Conservation (phyloP, 2,329 filamentous ascomycete genomes). For the Colletotrichum incanum region DNA sequence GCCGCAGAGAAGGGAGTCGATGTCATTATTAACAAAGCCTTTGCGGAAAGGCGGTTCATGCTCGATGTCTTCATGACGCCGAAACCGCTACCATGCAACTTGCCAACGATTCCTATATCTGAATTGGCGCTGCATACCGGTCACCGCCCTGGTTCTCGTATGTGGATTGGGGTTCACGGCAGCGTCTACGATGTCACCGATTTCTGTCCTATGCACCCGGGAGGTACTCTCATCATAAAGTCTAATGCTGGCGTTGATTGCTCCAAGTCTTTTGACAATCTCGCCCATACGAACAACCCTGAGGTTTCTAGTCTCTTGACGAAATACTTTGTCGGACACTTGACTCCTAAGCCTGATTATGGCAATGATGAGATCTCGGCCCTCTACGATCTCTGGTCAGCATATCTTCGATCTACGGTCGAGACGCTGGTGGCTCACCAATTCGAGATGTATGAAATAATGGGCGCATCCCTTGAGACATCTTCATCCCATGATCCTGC, state of each 20-base stretch:
- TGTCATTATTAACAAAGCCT: slow-evolving; percentile 65
- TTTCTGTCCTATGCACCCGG: slow-evolving; percentile 68
- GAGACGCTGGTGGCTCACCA: slow-evolving; percentile 68
- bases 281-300: slow-evolving; percentile 69
- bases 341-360: slow-evolving; percentile 67
- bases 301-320: slow-evolving; percentile 68
- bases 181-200: slow-evolving; percentile 69
- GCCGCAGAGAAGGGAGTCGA: slow-evolving; percentile 68
- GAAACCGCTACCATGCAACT: slow-evolving; percentile 65
- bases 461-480: slow-evolving; percentile 53
- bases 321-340: slow-evolving; percentile 68
- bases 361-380: slow-evolving; percentile 58
- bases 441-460: slow-evolving; percentile 68
- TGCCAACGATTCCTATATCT: slow-evolving; percentile 65
- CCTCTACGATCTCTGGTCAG: slow-evolving; percentile 66
- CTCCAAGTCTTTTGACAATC: slow-evolving; percentile 66
- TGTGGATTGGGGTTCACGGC: slow-evolving; percentile 69
- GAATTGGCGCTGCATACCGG: slow-evolving; percentile 67
- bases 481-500: slow-evolving; percentile 30
- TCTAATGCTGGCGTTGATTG: slow-evolving; percentile 71
- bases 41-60: slow-evolving; percentile 71
- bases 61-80: slow-evolving; percentile 72
- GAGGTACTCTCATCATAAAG: slow-evolving; percentile 67
- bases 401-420: slow-evolving; percentile 64
- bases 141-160: slow-evolving; percentile 61